Evolutionary conservation across 164 flowering plant genomes (phyloP), one percentile per base, ranked within the genome.

Genomic region (Macadamia integrifolia): DNA sequence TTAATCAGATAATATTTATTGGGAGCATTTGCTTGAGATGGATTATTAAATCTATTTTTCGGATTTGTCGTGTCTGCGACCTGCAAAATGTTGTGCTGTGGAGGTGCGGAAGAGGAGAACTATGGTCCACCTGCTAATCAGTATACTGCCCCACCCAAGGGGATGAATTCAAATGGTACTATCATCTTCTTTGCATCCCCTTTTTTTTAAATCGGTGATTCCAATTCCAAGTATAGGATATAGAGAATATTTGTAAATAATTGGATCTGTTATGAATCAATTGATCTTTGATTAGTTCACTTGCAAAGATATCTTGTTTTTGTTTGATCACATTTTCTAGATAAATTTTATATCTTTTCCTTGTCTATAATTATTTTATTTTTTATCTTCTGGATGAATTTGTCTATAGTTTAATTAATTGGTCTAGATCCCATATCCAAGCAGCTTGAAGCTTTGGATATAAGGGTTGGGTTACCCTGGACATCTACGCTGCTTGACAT

Each of bases 1-100:
- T 53, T 17, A 17, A 10, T 66, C 43, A 60, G 63, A 40, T 48
- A 61, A 32, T 7, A 17, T 57, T 44, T 30, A 9, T 72, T 52
- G 46, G 65, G 44, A 60, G 60, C 14, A 61, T 35, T 57, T 44
- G 59, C 17, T 70, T 6, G 63, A 18, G 40, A 66, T 72, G 75
- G 42, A 23, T 6, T 23, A 44, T 56, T 72, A 48, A 67, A 23
- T 8, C 12, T 30, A 3, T 68, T 14, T 2, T 8, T 32, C 6
- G 57, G 13, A 60, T 6, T 61, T 53, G 50, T 18, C 44, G 49
- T 29, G 50, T 40, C 60, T 64, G 62, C 50, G 40, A 48, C 35
- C 44, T 68, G 69, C 77, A 71, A 40, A 50, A 87, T 87, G 92
- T 79, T 83, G 60, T 87, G 92, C 74, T 87, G 92, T 58, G 84